Evolutionary conservation across 139 green algal species (phyloP).

Genomic region (Monoraphidium neglectum): DNA sequence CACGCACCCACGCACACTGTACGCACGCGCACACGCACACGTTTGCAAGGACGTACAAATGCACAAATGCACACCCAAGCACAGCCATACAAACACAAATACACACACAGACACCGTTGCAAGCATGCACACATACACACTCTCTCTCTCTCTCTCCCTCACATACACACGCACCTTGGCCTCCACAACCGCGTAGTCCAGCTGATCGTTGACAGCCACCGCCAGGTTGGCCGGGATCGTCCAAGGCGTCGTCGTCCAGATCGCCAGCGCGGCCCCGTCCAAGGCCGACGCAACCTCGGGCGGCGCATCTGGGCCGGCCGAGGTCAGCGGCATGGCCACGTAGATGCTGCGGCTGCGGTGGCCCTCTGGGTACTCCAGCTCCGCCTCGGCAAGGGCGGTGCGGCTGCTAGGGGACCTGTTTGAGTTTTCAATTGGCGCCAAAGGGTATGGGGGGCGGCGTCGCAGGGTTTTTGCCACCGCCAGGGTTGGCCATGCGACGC

Average conservation of each 20-base stretch:
- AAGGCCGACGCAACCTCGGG: constrained; percentile 1
- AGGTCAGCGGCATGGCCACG: constrained; percentile 81
- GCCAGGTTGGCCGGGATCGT: constrained; percentile 98
- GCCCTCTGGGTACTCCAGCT: constrained; percentile 98
- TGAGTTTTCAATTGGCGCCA: constrained; percentile 62
- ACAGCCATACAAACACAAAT: background rate
- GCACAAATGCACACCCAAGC: no score
- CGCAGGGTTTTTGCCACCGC: no score
- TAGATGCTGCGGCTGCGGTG: constrained; percentile 90
- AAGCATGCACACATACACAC: background rate
- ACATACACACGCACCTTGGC: constrained; percentile 12
- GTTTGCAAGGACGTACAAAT: no score
- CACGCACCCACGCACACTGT: no score
- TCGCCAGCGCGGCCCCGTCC: constrained; percentile 66
- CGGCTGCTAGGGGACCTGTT: constrained; percentile 94
- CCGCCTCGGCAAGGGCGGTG: constrained; percentile 97
- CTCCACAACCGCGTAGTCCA: constrained; percentile 91
- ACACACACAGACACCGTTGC: background rate
- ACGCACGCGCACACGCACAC: no score
- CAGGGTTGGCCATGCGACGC: no score
- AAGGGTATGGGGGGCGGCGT: constrained; percentile 26
- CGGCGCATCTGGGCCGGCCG: constrained; percentile 5
- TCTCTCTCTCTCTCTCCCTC: background rate
- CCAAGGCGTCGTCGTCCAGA: constrained; percentile 99
- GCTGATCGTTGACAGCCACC: constrained; percentile 91